These are phyloP conservation scores for Leucocoprinus leucothites DNA, from an alignment of 768 basidiomycete species.

Conservation along the genomic window DNA sequence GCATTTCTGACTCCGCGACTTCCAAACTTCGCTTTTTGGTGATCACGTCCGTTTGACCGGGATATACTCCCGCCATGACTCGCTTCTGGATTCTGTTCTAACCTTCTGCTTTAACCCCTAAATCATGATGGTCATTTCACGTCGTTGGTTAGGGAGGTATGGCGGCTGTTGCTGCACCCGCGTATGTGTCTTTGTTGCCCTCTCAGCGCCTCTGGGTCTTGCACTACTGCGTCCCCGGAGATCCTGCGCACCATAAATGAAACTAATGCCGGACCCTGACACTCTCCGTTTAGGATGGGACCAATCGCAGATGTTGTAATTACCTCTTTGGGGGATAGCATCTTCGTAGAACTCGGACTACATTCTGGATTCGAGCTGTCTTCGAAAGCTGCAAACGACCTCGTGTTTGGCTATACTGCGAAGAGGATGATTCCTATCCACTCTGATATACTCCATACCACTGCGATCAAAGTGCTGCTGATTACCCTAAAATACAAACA, in stretches of 20 bases:
- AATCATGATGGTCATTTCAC: not conserved
- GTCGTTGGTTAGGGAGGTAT: slow-evolving; percentile 32
- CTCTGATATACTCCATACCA: slow-evolving; percentile 52
- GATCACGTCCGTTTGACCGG: too few species aligned
- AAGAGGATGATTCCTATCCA: slow-evolving; percentile 49
- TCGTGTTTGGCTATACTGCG: slow-evolving; percentile 46
- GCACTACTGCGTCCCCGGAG: not conserved
- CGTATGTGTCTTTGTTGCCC: slow-evolving; percentile 24
- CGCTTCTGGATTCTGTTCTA: not conserved
- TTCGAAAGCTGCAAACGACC: slow-evolving; percentile 48
- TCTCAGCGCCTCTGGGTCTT: too few species aligned
- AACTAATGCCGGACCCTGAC: not conserved
- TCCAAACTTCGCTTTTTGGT: too few species aligned
- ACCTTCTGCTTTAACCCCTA: not conserved
- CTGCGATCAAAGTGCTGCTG: slow-evolving; percentile 49
- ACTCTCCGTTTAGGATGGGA: slow-evolving; percentile 36
- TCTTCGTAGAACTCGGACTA: slow-evolving; percentile 55
- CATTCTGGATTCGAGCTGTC: slow-evolving; percentile 52
- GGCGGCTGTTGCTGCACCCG: slow-evolving; percentile 39
- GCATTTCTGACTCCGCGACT: too few species aligned
- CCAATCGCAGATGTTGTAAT: slow-evolving; percentile 52
- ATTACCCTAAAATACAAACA: slow-evolving; percentile 64
- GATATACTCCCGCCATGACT: not conserved
- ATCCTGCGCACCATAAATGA: slow-evolving; percentile 4
- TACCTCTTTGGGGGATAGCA: slow-evolving; percentile 49